Evolutionary conservation across 2,329 filamentous ascomycete genomes (phyloP).

Genomic region (Pestalotiopsis sp.): DNA sequence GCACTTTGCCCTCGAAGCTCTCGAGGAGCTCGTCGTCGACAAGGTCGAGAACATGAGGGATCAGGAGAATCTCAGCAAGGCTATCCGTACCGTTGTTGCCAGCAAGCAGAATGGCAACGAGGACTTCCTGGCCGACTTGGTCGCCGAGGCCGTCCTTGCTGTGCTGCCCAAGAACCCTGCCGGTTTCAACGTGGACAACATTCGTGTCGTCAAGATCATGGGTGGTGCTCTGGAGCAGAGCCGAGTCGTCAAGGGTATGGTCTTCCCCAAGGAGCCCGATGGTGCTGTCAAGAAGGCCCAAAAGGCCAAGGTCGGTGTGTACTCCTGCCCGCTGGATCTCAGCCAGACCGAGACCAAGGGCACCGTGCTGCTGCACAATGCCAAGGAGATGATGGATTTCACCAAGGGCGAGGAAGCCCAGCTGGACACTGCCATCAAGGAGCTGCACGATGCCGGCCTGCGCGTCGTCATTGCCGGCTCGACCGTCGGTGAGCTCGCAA

Average conservation of each 20-base stretch:
- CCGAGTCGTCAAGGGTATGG: constrained; percentile 95
- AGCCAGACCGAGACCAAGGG: constrained; percentile 99
- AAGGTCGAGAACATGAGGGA: constrained; percentile 84
- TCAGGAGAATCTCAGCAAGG: constrained; percentile 86
- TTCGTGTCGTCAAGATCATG: constrained; percentile 99
- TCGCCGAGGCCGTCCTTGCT: constrained; percentile 81
- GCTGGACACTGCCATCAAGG: constrained; percentile 89
- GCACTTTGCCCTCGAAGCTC: constrained; percentile 78
- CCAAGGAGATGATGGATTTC: constrained; percentile 98
- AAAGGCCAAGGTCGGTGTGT: constrained; percentile 96
- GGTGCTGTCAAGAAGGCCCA: constrained; percentile 86
- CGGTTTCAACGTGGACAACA: constrained; percentile 99
- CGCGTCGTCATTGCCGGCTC: constrained; percentile 90
- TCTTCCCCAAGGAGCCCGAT: constrained; percentile 94
- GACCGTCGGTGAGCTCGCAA: constrained; percentile 91
- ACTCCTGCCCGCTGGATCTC: constrained; percentile 92
- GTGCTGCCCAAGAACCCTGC: constrained; percentile 93
- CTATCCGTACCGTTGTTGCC: constrained; percentile 90
- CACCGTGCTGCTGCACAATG: constrained; percentile 93
- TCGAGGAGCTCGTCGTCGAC: constrained; percentile 90
- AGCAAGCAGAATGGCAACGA: constrained; percentile 97
- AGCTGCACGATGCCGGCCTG: constrained; percentile 90
- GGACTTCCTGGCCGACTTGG: constrained; percentile 82
- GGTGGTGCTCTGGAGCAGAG: constrained; percentile 94
- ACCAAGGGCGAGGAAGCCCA: constrained; percentile 95